Base-by-base conservation (phyloP, 768 basidiomycete genomes). In the Amanita fuliginea region DNA sequence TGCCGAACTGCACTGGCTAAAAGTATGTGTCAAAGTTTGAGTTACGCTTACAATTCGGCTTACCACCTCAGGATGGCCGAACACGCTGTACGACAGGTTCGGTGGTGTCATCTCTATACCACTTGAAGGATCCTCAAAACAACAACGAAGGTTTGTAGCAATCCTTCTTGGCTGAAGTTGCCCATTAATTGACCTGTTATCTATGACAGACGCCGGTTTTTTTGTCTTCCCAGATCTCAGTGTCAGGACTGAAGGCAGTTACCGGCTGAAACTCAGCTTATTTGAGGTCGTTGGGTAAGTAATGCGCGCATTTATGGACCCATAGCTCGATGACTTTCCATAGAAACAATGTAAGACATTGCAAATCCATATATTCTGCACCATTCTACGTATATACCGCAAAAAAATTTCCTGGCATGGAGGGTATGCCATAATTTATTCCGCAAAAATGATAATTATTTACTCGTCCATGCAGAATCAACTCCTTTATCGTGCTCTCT, bases 401-500 rank as follows among this genome's bases (percentile, higher is more conserved):
- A 13, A 96, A 96, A 75, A 92, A 93, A 66, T 96, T 95, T 61
- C 92, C 93, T 0, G 92, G 93, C 21, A 94, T 94, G 88, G 88
- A 91, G 73, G 84, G 91, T 88, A 55, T 21, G 80, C 66, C 35
- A 22, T 14, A 14, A 39, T 21, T 14, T 26, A 3, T 36, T 24
- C 33, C 7, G 18, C 22, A 30, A 22, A 36, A 30, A 2, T 26
- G 2, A 3, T n/a, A 11, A 14, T 50, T 43, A 19, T 14, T 49
- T 5, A 42, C n/a, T 9, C 10, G 11, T 32, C 11, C 22, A 6
- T 35, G n/a, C 35, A 92, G 92, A 92, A 66, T 92, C 89, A 3
- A 93, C 92, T 0, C 80, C 83, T 3, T 74, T 95, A 0, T 94
- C 92, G 1, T 88, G 83, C 55, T 87, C 88, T 0, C 77, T 94